These are phyloP conservation scores for Colletotrichum falcatum DNA, from an alignment of 2,329 filamentous ascomycete species.

Conservation along the genomic window DNA sequence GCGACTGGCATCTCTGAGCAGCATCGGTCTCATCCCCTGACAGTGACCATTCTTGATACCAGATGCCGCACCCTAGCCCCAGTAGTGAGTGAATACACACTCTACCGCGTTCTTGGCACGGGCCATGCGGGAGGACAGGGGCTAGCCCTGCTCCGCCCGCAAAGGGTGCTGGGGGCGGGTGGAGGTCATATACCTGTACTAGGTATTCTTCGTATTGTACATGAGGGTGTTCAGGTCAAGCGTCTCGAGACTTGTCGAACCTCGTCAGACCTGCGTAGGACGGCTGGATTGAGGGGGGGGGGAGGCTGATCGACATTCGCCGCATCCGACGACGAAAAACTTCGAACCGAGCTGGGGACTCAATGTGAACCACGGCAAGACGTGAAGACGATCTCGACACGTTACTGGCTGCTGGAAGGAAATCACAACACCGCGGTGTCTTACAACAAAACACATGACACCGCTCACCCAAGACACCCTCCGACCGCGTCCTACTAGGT, in stretches of 20 bases:
- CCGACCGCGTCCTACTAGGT: constrained; percentile 4
- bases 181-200: background rate
- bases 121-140: constrained; percentile 33
- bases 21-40: constrained; percentile 4
- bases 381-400: background rate
- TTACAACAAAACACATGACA: constrained; percentile 7
- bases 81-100: background rate
- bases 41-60: constrained; percentile 7
- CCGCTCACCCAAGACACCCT: constrained; percentile 12
- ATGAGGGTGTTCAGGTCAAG: constrained; percentile 2
- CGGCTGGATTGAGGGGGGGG: background rate
- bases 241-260: background rate
- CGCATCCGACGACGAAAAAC: background rate
- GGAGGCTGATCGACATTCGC: background rate
- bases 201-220: too few species aligned
- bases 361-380: background rate
- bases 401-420: constrained; percentile 3
- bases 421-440: constrained; percentile 21
- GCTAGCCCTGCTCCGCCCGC: constrained; percentile 26
- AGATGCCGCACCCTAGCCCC: constrained; percentile 11
- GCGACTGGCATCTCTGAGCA: background rate
- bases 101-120: constrained; percentile 21
- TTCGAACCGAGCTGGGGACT: background rate
- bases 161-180: constrained; percentile 18
- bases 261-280: background rate